A percentile compares a stretch with the other conserved stretches of the same genome.
These are phyloP conservation scores for Fusarium sp. DNA, from an alignment of 2,329 filamentous ascomycete genomes.

Conservation along the genomic window DNA sequence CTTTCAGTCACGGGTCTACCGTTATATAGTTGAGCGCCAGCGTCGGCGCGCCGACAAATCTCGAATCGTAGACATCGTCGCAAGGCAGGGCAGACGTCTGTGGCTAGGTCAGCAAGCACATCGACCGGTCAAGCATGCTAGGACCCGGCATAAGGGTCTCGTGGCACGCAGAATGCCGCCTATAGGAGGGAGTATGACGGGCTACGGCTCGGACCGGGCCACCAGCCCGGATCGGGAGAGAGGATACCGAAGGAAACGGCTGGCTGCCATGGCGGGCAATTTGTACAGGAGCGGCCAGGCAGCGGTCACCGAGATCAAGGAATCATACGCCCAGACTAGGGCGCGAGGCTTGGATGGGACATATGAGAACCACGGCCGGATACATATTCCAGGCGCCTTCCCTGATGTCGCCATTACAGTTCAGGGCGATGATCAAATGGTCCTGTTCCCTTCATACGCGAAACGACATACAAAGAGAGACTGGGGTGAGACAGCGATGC, in stretches of 20 bases:
- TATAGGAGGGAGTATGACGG: constrained; percentile 35
- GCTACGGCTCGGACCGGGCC: constrained; percentile 45
- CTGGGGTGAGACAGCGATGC: constrained; percentile 46
- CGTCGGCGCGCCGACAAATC: constrained; percentile 61
- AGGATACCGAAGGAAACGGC: constrained; percentile 79
- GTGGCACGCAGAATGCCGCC: constrained; percentile 45
- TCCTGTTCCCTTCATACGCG: constrained; percentile 94
- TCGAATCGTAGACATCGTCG: constrained; percentile 56
- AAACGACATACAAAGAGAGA: constrained; percentile 71
- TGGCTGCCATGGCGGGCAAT: constrained; percentile 72
- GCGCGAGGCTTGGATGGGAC: constrained; percentile 46
- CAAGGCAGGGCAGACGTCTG: constrained; percentile 56
- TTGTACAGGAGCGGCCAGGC: constrained; percentile 67
- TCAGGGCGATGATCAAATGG: constrained; percentile 88
- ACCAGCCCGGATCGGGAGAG: constrained; percentile 60
- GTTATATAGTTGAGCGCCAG: constrained; percentile 75
- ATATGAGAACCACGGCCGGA: constrained; percentile 44
- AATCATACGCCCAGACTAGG: constrained; percentile 67
- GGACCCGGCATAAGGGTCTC: constrained; percentile 45
- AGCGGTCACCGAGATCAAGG: constrained; percentile 68
- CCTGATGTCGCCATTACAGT: constrained; percentile 85
- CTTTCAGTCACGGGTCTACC: constrained; percentile 81
- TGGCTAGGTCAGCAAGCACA: constrained; percentile 53
- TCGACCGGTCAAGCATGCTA: constrained; percentile 46
- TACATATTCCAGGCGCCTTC: constrained; percentile 77